Percentiles rank a stretch among this genome's conserved stretches.
Evolutionary conservation across 2,329 filamentous ascomycete genomes (phyloP).

Genomic region (Aspergillus puulaauensis): DNA sequence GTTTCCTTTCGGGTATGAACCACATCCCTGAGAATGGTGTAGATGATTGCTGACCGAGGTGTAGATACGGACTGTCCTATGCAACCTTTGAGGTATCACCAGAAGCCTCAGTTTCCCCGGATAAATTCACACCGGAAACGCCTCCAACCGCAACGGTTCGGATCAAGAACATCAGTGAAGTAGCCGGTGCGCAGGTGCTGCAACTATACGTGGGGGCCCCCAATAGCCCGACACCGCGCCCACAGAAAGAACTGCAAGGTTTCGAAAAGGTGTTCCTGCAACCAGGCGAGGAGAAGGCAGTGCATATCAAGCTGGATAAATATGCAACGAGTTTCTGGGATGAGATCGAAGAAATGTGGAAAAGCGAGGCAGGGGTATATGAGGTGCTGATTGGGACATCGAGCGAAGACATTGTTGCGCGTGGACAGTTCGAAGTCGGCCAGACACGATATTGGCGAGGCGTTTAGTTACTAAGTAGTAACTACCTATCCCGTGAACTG

Average conservation of each 20-base stretch:
- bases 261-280: slow-evolving; percentile 45
- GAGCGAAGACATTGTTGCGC: slow-evolving; percentile 22
- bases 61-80: slow-evolving; percentile 63
- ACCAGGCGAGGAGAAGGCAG: slow-evolving; percentile 33
- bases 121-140: slow-evolving; percentile 40
- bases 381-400: slow-evolving; percentile 38
- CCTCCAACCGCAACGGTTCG: slow-evolving; percentile 43
- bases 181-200: slow-evolving; percentile 52
- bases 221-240: slow-evolving; percentile 31
- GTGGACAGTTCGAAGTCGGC: slow-evolving; percentile 19
- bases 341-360: slow-evolving; percentile 41
- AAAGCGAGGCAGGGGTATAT: slow-evolving; percentile 39
- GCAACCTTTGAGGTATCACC: slow-evolving; percentile 61
- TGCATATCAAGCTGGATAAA: slow-evolving; percentile 31
- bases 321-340: slow-evolving; percentile 45
- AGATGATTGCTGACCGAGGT: background rate
- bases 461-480: slow-evolving; percentile 8
- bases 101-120: slow-evolving; percentile 47
- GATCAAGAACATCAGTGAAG: slow-evolving; percentile 53
- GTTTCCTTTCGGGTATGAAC: slow-evolving; percentile 63
- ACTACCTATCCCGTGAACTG: no score
- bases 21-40: background rate
- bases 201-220: slow-evolving; percentile 45
- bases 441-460: slow-evolving; percentile 25
- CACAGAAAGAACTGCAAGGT: slow-evolving; percentile 46